Evolutionary conservation across 768 basidiomycete species (phyloP).

Genomic region (Psilocybe subaeruginosa): DNA sequence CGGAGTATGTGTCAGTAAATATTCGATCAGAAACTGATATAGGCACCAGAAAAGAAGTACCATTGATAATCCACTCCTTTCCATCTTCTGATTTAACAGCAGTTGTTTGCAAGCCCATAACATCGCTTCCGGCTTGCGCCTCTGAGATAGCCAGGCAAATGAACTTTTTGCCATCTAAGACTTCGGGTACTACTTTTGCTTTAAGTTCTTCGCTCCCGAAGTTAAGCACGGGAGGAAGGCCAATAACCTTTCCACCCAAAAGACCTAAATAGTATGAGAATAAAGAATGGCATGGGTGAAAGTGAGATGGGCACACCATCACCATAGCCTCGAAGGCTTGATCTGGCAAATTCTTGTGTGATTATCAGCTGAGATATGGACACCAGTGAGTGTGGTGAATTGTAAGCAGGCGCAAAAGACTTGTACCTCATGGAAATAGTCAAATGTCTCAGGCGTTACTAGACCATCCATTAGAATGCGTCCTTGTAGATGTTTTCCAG

Average conservation of each 20-base stretch:
- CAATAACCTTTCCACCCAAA: constrained; percentile 81
- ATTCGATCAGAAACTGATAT: background rate
- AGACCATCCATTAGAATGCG: constrained; percentile 78
- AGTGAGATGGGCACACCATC: constrained; percentile 53
- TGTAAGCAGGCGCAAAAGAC: background rate
- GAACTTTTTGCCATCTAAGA: constrained; percentile 77
- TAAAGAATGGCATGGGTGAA: constrained; percentile 4
- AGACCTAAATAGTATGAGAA: constrained; percentile 46
- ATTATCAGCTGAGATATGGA: constrained; percentile 60
- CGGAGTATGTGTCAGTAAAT: background rate
- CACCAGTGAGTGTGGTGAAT: background rate
- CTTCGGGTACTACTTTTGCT: constrained; percentile 63
- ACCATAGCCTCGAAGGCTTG: constrained; percentile 77
- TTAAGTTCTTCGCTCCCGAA: constrained; percentile 72
- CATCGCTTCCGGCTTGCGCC: constrained; percentile 87
- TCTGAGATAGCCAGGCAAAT: constrained; percentile 90
- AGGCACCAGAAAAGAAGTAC: constrained; percentile 20
- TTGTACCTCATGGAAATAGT: constrained; percentile 84
- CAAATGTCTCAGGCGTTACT: constrained; percentile 85
- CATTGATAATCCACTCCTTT: constrained; percentile 83
- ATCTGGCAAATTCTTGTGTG: constrained; percentile 79
- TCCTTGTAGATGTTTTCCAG: constrained; percentile 90
- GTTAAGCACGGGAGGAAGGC: constrained; percentile 88
- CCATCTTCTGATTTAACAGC: constrained; percentile 84
- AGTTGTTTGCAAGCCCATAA: constrained; percentile 75